Conservation (phyloP, 2,329 filamentous ascomycete genomes). For the Phaeosphaeriaceae sp. region DNA sequence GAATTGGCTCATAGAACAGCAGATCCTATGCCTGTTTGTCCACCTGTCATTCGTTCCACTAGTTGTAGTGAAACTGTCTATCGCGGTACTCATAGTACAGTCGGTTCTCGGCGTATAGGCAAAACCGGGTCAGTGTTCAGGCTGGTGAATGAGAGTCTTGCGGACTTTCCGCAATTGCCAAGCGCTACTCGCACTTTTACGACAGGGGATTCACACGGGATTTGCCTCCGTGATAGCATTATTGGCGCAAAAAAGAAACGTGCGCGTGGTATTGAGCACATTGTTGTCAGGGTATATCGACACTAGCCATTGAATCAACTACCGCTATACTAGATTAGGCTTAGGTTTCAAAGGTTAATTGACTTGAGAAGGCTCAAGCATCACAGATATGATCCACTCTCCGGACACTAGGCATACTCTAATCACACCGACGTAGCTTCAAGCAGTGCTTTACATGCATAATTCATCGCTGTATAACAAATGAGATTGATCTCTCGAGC, state of each 20-base stretch:
- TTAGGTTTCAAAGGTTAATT: no score
- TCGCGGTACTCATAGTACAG: not conserved
- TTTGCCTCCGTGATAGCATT: not conserved
- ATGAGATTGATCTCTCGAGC: no score
- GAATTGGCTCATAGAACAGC: no score
- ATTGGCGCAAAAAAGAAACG: not conserved
- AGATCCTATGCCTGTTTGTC: not conserved
- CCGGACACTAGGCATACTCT: no score
- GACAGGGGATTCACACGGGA: no score
- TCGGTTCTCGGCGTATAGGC: not conserved
- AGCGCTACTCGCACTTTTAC: not conserved
- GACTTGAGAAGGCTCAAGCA: no score
- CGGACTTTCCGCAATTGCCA: not conserved
- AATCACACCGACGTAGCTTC: no score
- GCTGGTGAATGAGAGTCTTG: not conserved
- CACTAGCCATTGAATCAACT: not conserved
- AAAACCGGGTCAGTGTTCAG: no score
- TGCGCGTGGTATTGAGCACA: conserved; percentile 22
- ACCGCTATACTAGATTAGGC: no score
- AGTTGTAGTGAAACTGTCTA: not conserved
- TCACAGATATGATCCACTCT: no score
- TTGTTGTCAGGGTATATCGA: conserved; percentile 12
- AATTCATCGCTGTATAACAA: no score
- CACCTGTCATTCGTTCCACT: not conserved
- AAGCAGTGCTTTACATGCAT: no score